These are phyloP conservation scores for Murraya paniculata DNA, from an alignment of 345 rosid species.

Conservation along the genomic window DNA sequence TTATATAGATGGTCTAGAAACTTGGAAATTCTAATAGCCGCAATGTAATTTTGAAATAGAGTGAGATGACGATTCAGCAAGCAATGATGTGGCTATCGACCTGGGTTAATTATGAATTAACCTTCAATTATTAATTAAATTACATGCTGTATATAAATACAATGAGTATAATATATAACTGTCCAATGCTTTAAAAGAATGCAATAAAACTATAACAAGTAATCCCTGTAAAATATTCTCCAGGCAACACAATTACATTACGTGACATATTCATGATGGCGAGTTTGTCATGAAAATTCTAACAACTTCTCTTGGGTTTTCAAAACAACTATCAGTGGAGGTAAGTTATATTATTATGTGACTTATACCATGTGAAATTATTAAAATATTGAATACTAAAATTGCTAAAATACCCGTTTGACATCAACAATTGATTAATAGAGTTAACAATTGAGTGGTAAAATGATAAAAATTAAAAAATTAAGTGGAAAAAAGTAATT, in stretches of 20 bases:
- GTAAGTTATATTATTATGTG: too few species aligned
- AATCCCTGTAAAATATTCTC: background rate
- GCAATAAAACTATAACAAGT: background rate
- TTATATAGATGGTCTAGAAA: conserved; percentile 1
- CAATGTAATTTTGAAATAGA: conserved; percentile 3
- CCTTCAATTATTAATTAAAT: background rate
- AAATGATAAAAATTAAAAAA: too few species aligned
- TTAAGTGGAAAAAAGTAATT: too few species aligned
- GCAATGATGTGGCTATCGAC: background rate
- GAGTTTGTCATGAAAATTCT: background rate
- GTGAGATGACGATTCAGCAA: conserved; percentile 14
- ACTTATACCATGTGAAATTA: too few species aligned
- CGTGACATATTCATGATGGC: background rate
- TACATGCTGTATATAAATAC: background rate
- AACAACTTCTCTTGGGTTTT: background rate
- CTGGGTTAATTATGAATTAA: background rate
- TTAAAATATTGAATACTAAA: too few species aligned
- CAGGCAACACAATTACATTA: background rate
- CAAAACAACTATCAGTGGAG: too few species aligned
- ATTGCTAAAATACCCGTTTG: too few species aligned
- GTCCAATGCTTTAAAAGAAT: background rate
- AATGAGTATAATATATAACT: background rate
- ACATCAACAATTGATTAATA: too few species aligned
- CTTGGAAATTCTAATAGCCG: background rate
- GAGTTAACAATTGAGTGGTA: too few species aligned